These are phyloP conservation scores for Colletotrichum sp. DNA, from an alignment of 2,329 filamentous ascomycete genomes.

Conservation along the genomic window DNA sequence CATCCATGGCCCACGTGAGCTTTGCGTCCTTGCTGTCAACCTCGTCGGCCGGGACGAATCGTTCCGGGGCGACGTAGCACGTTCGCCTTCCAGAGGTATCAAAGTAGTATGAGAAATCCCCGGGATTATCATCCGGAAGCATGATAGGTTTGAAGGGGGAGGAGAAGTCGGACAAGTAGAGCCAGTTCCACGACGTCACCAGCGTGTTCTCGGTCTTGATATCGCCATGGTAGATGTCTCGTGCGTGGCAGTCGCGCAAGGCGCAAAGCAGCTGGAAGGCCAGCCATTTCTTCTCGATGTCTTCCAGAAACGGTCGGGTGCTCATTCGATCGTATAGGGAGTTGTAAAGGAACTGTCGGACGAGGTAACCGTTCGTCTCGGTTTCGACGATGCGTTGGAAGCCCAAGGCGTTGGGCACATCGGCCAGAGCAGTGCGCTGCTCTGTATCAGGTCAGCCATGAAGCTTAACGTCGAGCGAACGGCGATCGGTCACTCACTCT, in stretches of 20 bases:
- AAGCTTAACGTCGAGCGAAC: background rate
- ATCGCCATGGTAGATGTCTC: slow-evolving; percentile 93
- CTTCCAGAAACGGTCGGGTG: slow-evolving; percentile 93
- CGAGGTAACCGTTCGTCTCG: slow-evolving; percentile 87
- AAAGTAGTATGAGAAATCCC: slow-evolving; percentile 97
- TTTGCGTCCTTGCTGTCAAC: slow-evolving; percentile 64
- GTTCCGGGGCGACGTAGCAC: slow-evolving; percentile 93
- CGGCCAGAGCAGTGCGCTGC: slow-evolving; percentile 78
- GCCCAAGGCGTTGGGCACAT: slow-evolving; percentile 87
- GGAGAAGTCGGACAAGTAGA: slow-evolving; percentile 97
- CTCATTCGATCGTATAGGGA: slow-evolving; percentile 97
- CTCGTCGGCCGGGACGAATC: slow-evolving; percentile 78
- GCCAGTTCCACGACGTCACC: slow-evolving; percentile 99
- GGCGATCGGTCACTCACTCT: slow-evolving; percentile 53
- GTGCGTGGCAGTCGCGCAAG: slow-evolving; percentile 86
- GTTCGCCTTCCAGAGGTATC: slow-evolving; percentile 90
- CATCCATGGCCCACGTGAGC: slow-evolving; percentile 93
- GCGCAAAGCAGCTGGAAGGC: slow-evolving; percentile 94
- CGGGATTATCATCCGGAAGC: slow-evolving; percentile 94
- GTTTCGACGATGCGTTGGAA: slow-evolving; percentile 95
- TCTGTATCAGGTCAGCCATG: slow-evolving; percentile 48
- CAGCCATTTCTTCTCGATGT: slow-evolving; percentile 99
- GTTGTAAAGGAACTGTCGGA: slow-evolving; percentile 94
- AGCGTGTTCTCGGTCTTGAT: slow-evolving; percentile 98
- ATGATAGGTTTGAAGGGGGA: slow-evolving; percentile 94